Conservation (phyloP, 768 basidiomycete genomes). For the Podaxis sp. region DNA sequence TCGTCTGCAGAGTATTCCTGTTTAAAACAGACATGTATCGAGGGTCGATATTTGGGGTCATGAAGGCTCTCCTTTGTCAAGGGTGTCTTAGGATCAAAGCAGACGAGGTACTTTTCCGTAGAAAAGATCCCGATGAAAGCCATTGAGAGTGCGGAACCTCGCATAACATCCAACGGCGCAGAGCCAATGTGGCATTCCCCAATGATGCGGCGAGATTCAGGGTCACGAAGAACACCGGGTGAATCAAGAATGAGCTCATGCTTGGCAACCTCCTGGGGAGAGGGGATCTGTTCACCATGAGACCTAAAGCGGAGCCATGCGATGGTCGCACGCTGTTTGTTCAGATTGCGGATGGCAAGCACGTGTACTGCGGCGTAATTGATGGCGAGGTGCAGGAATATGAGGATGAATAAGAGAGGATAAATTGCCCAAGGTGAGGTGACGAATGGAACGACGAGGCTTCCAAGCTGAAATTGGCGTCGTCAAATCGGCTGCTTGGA, state of each 20-base stretch:
- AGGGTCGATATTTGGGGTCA: constrained; percentile 19
- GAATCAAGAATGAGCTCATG: constrained; percentile 26
- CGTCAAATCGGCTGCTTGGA: background rate
- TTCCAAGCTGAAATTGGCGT: constrained; percentile 47
- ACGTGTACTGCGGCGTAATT: constrained; percentile 64
- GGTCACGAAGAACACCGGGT: constrained; percentile 38
- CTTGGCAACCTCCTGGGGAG: constrained; percentile 9
- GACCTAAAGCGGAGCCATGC: constrained; percentile 44
- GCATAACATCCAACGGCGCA: constrained; percentile 35
- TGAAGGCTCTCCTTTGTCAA: background rate
- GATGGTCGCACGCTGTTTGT: constrained; percentile 55
- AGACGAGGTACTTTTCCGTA: constrained; percentile 50
- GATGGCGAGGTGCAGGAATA: constrained; percentile 50
- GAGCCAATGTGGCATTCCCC: constrained; percentile 54
- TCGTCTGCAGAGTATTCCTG: constrained; percentile 45
- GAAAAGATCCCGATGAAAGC: constrained; percentile 37
- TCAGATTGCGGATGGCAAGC: constrained; percentile 55
- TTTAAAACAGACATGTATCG: constrained; percentile 47
- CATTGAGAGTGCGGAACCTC: constrained; percentile 22
- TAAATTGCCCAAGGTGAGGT: constrained; percentile 49
- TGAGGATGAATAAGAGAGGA: constrained; percentile 45
- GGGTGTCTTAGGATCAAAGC: constrained; percentile 36
- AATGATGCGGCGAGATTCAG: constrained; percentile 27
- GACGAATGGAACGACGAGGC: constrained; percentile 55
- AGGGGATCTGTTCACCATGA: background rate